Conservation (phyloP, 495 filamentous ascomycete genomes). For the Hyaloscypha variabilis region DNA sequence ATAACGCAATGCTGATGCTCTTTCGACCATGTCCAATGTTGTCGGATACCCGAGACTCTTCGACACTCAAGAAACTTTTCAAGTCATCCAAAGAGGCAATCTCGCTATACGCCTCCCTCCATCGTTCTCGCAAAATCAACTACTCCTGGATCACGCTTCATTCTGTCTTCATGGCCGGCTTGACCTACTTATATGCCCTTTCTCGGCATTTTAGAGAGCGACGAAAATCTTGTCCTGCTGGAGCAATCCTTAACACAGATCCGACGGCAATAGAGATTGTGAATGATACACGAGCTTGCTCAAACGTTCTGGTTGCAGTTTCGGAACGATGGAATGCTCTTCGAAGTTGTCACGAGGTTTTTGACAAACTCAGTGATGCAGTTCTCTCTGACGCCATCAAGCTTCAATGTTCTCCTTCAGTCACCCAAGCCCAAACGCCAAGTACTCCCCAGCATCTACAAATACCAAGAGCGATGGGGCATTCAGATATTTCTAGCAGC, state of each 20-base stretch:
- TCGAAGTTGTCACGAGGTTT: conserved; percentile 33
- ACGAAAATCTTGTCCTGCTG: conserved; percentile 1
- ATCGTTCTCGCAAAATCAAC: conserved; percentile 33
- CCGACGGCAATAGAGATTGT: conserved; percentile 34
- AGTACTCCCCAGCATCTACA: background rate
- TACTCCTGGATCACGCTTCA: conserved; percentile 37
- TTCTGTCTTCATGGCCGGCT: conserved; percentile 34
- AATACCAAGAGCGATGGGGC: background rate
- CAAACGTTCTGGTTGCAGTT: conserved; percentile 33
- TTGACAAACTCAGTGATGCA: conserved; percentile 35
- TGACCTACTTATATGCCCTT: conserved; percentile 34
- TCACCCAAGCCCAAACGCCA: background rate
- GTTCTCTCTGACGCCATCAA: conserved; percentile 32
- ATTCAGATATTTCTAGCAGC: too few relatives aligned
- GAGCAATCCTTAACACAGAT: conserved; percentile 13
- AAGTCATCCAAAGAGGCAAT: conserved; percentile 29
- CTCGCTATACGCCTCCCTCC: conserved; percentile 30
- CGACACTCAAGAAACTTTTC: conserved; percentile 29
- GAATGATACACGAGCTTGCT: conserved; percentile 33
- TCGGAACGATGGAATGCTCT: conserved; percentile 33
- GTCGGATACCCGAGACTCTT: conserved; percentile 16
- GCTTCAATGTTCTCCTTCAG: conserved; percentile 19
- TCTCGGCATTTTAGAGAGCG: conserved; percentile 31
- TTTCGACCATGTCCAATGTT: conserved; percentile 34
- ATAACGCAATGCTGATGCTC: conserved; percentile 34